These are phyloP conservation scores for Isatis lusitanica DNA, from an alignment of 441 rosid species.

Conservation along the genomic window DNA sequence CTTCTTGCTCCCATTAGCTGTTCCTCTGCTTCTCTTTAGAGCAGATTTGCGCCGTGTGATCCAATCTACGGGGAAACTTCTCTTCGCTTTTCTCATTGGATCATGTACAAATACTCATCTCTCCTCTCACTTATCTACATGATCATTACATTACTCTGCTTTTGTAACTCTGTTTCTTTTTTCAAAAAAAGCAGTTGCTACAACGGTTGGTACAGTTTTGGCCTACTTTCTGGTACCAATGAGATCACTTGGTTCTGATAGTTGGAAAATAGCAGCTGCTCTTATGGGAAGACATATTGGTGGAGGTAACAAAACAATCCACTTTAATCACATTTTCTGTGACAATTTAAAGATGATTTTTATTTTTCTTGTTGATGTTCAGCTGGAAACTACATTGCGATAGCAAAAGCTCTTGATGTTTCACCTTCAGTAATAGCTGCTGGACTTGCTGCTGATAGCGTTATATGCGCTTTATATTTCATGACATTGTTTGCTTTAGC, in stretches of 20 bases:
- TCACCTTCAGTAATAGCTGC: not conserved
- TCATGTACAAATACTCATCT: not conserved
- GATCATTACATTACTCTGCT: not conserved
- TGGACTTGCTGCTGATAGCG: conserved; percentile 3
- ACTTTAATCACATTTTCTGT: not conserved
- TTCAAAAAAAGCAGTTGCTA: not conserved
- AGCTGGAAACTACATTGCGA: conserved; percentile 6
- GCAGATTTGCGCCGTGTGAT: not conserved
- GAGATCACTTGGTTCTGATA: not conserved
- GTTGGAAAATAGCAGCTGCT: conserved; percentile 1
- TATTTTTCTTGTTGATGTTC: not conserved
- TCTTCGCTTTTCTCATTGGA: not conserved
- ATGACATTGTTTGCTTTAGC: conserved; percentile 4
- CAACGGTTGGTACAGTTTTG: not conserved
- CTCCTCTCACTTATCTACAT: not conserved
- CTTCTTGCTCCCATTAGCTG: not conserved
- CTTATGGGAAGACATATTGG: conserved; percentile 2
- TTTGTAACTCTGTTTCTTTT: not conserved
- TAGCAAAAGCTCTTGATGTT: not conserved
- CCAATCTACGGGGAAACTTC: not conserved
- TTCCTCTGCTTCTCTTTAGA: not conserved
- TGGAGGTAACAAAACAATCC: not conserved
- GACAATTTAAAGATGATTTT: not conserved
- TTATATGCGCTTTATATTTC: not conserved
- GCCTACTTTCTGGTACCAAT: not conserved